Evolutionary conservation across 208 protist genomes (phyloP).

Genomic region (Herpetomonas samuelpessoai): DNA sequence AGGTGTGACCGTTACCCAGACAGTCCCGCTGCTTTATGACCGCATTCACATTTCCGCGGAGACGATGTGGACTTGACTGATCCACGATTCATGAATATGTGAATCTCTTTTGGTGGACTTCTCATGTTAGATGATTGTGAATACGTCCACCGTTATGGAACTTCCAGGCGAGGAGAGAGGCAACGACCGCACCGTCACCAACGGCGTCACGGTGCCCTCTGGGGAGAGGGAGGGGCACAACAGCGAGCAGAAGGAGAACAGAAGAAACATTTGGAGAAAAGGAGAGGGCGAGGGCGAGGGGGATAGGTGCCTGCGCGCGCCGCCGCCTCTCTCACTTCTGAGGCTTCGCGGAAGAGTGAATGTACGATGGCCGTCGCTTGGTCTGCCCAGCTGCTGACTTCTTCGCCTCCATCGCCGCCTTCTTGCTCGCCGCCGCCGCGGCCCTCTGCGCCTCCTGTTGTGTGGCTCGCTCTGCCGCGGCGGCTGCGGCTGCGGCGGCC

Average conservation of each 20-base stretch:
- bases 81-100: too few relatives aligned
- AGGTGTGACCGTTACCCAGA: too few relatives aligned
- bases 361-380: constrained; percentile 22
- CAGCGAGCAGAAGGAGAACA: background rate
- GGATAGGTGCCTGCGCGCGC: background rate
- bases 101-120: too few relatives aligned
- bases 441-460: background rate
- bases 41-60: too few relatives aligned
- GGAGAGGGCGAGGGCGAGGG: background rate
- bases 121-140: too few relatives aligned
- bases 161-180: too few relatives aligned
- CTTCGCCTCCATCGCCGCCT: background rate
- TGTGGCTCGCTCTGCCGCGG: background rate
- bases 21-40: too few relatives aligned
- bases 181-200: too few relatives aligned
- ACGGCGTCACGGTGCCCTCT: too few relatives aligned
- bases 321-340: background rate
- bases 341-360: background rate
- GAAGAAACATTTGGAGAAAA: constrained; percentile 6
- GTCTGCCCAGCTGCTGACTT: background rate
- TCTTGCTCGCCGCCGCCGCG: background rate
- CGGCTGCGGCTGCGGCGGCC: background rate
- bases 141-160: too few relatives aligned
- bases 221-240: constrained; percentile 12
- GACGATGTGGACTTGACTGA: too few relatives aligned